Base-by-base conservation (phyloP, 2,329 filamentous ascomycete species). In the Ceratocystis harringtonii region DNA sequence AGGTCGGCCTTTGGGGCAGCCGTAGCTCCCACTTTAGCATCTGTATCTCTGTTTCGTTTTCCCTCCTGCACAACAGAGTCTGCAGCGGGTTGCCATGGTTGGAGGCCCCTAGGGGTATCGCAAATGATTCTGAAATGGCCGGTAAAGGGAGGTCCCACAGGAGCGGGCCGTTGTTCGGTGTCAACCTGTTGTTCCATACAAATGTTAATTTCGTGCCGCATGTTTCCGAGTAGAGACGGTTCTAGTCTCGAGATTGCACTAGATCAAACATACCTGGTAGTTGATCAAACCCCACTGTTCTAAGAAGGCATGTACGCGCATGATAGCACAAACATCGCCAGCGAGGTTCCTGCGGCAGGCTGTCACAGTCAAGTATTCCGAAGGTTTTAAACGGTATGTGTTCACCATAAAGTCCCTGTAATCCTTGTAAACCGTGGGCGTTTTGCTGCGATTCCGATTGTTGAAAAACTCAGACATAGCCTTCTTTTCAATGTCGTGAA, bases 331-430 rank as follows among this genome's bases (percentile, higher is more conserved):
- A 41, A 99, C 94, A 76, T 99, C 94, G 69, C 94, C 94, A 25
- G 94, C 94, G 72, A 99, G 77, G 74, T 99, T 99, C 70, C 94
- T 84, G 69, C 94, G 84, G 74, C 94, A 99, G 62, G 94, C 94
- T 10, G 94, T 99, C 65, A 99, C 92, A 4, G 94, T 99, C 65
- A 99, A 81, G 73, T 99, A 99, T 75, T 99, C 94, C 64, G 91
- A 83, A 4, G 94, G 94, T 73, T 97, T 99, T 66, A 99, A 79
- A 45, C 94, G 87, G 76, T 99, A 99, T 15, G 94, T 97, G 78
- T 99, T 99, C 78, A 99, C 91, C 94, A 99, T 99, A 74, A 99
- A 99, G 73, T 99, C 94, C 70, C 94, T 87, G 76, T 99, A 99
- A 74, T 99, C 94, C 77, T 97, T 97, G 80, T 99, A 99, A 25